Evolutionary conservation across 345 rosid species (phyloP), one percentile per base, ranked within the genome.

Genomic region (Geranium brycei): DNA sequence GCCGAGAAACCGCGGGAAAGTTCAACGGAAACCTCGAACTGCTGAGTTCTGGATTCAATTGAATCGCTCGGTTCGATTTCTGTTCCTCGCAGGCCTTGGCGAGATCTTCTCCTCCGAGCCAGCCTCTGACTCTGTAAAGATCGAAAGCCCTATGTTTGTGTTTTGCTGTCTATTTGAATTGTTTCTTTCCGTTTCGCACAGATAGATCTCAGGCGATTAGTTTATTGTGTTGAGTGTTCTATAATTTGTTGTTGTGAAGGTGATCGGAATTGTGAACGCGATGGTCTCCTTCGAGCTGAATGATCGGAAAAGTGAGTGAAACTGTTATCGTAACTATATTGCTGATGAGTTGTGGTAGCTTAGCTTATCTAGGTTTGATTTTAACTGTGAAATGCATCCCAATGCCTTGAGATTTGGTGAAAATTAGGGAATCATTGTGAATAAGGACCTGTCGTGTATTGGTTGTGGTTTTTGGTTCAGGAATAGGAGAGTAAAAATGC

Each of bases 221-320:
- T 0, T 23, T 23, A 23, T 23, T 23, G 2, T 23, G 28, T 23
- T 23, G 28, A 23, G 5, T 4, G 5, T 47, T 6, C 11, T 13
- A 6, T 10, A 13, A 47, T 10, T 2, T 47, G 7, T 47, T 47
- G 53, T 13, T 6, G 53, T 47, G 53, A 47, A 47, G 53, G 53
- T 47, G 53, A 47, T 47, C 41, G 5, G 41, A 35, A 35, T 4
- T 60, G 5, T 57, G 4, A 14, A 61, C 66, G 51, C 75, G 19
- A 75, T 75, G 79, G 79, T 71, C 65, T 64, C 73, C 10, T 71
- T 75, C 19, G 79, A 75, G 60, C 71, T 75, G 73, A 75, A 71
- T 62, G 79, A 75, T 64, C 79, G 79, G 13, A 75, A 75, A 71
- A 75, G 79, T 73, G 66, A 73, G 77, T 66, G 12, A 11, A n/a